A percentile compares a stretch with the other conserved stretches of the same genome.
These are phyloP conservation scores for Astrothelium macrocarpum DNA, from an alignment of 495 filamentous ascomycete genomes.

Conservation along the genomic window DNA sequence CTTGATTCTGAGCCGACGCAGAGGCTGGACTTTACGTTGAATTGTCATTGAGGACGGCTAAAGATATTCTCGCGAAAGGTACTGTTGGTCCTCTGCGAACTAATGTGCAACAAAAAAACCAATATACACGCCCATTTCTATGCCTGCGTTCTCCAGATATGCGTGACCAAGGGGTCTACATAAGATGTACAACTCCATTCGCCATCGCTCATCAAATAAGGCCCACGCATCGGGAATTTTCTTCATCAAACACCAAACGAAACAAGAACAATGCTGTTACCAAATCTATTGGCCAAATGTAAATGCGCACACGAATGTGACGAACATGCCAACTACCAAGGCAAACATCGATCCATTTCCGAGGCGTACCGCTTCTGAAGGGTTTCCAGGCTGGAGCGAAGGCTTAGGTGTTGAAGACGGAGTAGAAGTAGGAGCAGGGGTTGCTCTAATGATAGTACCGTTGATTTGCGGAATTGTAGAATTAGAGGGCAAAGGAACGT, in stretches of 20 bases:
- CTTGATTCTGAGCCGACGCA: no score
- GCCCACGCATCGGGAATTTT: no score
- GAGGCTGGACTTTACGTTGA: no score
- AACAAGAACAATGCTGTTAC: background rate
- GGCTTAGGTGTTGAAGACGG: background rate
- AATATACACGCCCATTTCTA: no score
- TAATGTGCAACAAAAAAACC: no score
- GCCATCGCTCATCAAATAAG: no score
- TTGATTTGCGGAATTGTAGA: background rate
- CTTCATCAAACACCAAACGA: background rate
- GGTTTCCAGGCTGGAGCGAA: background rate
- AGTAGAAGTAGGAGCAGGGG: background rate
- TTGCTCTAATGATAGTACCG: background rate
- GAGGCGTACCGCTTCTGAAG: background rate
- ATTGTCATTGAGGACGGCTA: no score
- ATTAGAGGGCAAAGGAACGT: background rate
- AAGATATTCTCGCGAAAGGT: no score
- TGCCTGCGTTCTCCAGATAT: no score
- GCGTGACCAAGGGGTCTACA: no score
- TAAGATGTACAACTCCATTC: no score
- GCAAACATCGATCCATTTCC: background rate
- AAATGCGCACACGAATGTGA: constrained; percentile 25
- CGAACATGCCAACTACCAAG: background rate
- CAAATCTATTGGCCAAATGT: background rate
- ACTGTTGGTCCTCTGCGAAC: no score